Evolutionary conservation across 176 grass and related monocot species (phyloP), one percentile per base, ranked within the genome.

Genomic region (Cenchrus purpureus): DNA sequence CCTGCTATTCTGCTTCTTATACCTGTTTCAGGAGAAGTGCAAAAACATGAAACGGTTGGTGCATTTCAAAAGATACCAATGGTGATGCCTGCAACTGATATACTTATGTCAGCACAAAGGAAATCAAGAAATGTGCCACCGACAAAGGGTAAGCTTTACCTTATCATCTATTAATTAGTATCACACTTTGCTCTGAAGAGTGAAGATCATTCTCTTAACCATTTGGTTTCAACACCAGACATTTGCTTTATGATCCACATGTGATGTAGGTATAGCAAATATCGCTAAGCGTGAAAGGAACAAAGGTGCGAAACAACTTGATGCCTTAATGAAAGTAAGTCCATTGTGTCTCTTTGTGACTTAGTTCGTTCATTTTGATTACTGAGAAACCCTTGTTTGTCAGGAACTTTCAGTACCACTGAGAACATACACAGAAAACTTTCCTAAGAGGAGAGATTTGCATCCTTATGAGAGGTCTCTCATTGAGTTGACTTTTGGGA

Each of bases 381-480:
- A 79, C 72, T 70, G 48, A 71, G 5, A 78, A 4, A 28, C 29
- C 20, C 71, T 85, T 67, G 2, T 65, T 82, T 48, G 46, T 46
- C 88, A 98, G 96, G 93, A 98, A 92, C 83, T 98, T 90, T 92
- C 87, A 63, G 91, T 98, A 80, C 93, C 96, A 22, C 78, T 98
- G 86, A 86, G 96, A 82, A 83, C 73, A 0, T 98, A 98, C 63
- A 88, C 79, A 28, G 96, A 92, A 79, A 98, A 82, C 68, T 98
- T 98, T 48, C 93, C 96, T 25, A 91, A 93, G 79, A 95, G 89
- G 67, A 91, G 69, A 51, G 82, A 87, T 89, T 80, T 95, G 29
- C 96, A 98, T 93, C 96, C 96, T 79, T 98, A 98, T 64, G 96
- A 98, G 74, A 87, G 91, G 64, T 95, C 96, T 85, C 93, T 98